Evolutionary conservation across 2,329 filamentous ascomycete genomes (phyloP), one percentile per base, ranked within the genome.

Genomic region (Sclerotinia spermophila): DNA sequence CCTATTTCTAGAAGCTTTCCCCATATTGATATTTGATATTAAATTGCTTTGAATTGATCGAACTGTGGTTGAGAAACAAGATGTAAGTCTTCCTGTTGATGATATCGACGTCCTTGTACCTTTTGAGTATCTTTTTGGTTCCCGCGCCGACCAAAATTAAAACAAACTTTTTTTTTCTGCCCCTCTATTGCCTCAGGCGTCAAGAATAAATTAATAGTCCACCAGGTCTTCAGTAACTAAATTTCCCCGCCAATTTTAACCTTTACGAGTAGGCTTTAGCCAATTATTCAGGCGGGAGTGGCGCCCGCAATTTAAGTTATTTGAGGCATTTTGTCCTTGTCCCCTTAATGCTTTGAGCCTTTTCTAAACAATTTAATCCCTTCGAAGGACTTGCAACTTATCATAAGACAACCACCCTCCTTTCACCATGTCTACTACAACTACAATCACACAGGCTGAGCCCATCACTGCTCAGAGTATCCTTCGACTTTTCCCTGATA

Each of bases 401-500:
- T 27, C 15, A 53, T 1, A 40, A 59, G 56, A 65, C 42, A 10
- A 65, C 33, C 48, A 24, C 48, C 21, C 48, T 15, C 35, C 15
- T 35, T 68, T 53, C 51, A 75, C 64, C 44, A 79, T 79, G 77
- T 77, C 78, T 73, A 67, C 82, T 19, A 69, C 67, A 35, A 86
- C 84, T 38, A 83, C 83, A 51, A 80, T 82, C 42, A 84, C 84
- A 33, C 79, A 81, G 71, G 77, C 85, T 55, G 85, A 89, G 78
- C 84, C 87, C 70, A 93, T 96, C 79, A 97, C 93, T 67, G 93
- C 94, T 27, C 89, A 96, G 77, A 93, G 92, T 78, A 93, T 99
- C 77, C 86, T 95, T 71, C 90, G 89, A 73, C 87, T 98, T 64
- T 98, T 98, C 82, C 93, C 94, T 68, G 94, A 97, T 80, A 88